These are phyloP conservation scores for Vitis vinifera DNA, from an alignment of 164 flowering plant species.

Conservation along the genomic window DNA sequence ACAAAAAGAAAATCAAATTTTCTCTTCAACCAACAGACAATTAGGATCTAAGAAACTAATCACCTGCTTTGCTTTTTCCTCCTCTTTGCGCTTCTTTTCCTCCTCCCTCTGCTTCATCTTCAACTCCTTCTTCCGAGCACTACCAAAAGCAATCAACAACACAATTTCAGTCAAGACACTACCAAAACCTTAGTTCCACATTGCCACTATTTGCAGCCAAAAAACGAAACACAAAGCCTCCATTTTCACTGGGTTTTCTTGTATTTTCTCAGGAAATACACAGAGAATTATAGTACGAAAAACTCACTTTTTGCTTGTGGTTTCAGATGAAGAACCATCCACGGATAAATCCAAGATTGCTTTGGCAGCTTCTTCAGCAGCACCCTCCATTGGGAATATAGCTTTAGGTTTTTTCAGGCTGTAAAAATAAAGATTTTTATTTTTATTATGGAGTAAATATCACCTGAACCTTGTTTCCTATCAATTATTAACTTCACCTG, in stretches of 20 bases:
- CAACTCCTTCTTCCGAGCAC: constrained; percentile 56
- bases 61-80: constrained; percentile 37
- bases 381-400: constrained; percentile 10
- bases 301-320: constrained; percentile 54
- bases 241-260: not conserved
- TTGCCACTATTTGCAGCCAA: not conserved
- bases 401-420: too few relatives aligned
- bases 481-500: too few relatives aligned
- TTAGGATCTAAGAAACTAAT: not conserved
- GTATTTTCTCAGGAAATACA: too few relatives aligned
- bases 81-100: constrained; percentile 58
- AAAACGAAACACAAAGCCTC: not conserved
- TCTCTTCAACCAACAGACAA: not conserved
- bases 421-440: too few relatives aligned
- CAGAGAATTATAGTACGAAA: constrained; percentile 1
- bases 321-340: constrained; percentile 20
- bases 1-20: not conserved
- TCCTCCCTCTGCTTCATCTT: constrained; percentile 67
- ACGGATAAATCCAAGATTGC: constrained; percentile 27
- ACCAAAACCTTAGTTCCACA: too few relatives aligned
- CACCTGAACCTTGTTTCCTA: too few relatives aligned
- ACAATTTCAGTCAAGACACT: not conserved
- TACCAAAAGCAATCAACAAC: constrained; percentile 10
- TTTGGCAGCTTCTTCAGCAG: constrained; percentile 30
- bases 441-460: too few relatives aligned